A percentile compares a stretch with the other conserved stretches of the same genome.
Evolutionary conservation across 495 filamentous ascomycete genomes (phyloP).

Genomic region (Umbilicaria muhlenbergii): DNA sequence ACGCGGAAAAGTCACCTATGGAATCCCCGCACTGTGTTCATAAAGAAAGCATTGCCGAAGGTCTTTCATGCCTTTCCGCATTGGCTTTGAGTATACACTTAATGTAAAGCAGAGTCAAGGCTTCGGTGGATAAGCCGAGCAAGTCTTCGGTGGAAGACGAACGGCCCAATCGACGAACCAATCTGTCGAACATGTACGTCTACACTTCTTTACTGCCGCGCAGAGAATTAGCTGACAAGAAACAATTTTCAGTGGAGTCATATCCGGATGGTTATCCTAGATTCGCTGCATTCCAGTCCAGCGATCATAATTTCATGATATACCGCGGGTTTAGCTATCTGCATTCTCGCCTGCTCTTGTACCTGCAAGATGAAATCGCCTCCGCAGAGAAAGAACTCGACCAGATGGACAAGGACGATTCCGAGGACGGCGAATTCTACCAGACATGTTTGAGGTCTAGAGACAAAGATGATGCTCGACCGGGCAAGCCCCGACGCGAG

Average conservation of each 20-base stretch:
- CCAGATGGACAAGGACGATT: constrained; percentile 11
- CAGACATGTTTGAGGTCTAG: too few relatives aligned
- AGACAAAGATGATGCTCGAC: too few relatives aligned
- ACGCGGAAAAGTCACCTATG: too few relatives aligned
- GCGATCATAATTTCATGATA: constrained; percentile 20
- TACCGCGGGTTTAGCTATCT: constrained; percentile 24
- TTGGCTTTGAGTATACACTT: neutral
- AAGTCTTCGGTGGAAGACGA: neutral
- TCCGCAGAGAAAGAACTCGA: constrained; percentile 18
- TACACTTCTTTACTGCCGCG: too few relatives aligned
- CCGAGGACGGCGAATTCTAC: too few relatives aligned
- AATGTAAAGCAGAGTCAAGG: neutral
- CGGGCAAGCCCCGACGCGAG: too few relatives aligned
- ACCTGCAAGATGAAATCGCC: constrained; percentile 22
- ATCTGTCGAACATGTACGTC: neutral
- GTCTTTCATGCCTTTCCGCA: neutral
- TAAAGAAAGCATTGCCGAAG: too few relatives aligned
- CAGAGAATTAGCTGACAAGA: neutral
- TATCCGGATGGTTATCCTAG: constrained; percentile 20
- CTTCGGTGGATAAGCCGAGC: neutral
- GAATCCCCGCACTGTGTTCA: too few relatives aligned
- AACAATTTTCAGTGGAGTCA: constrained; percentile 16
- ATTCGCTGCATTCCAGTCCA: constrained; percentile 19
- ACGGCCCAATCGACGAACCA: neutral
- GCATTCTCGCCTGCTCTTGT: constrained; percentile 19